Evolutionary conservation across 352 stramenopile genomes (phyloP), one percentile per base, ranked within the genome.

Genomic region (Phytophthora europaea): DNA sequence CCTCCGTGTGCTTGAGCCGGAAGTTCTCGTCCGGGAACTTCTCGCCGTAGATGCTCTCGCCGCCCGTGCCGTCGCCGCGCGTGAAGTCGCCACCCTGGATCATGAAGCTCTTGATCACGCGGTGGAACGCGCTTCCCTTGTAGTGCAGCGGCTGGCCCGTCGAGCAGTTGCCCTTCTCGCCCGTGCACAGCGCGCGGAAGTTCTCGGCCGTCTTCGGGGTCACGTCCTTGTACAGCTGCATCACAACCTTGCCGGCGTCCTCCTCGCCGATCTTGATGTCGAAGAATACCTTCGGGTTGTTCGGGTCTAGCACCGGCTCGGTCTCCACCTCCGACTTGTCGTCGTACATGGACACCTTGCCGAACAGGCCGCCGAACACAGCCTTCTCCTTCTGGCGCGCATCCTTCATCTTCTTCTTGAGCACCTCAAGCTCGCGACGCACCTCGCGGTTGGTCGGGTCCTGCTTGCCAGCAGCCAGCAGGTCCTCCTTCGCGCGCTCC

Each of bases 11-110:
- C 76, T 98, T 99, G 48, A 99, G 82, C n/a, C 85, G 76, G 80
- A 99, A 99, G 87, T 99, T 99, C 82, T 99, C 98, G 82, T 99
- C 98, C 43, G 84, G 87, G 83, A 98, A 98, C 76, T 98, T 98
- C 70, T 98, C 91, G 56, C 94, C 94, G 77, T 96, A 98, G 48
- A 97, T 97, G 75, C 85, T 94, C 55, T 99, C 98, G 59, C 98
- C 98, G 57, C 98, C 98, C 48, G 93, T 98, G 70, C 98, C 98
- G 72, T 99, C 98, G 45, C 93, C 92, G 61, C 91, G 76, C 38
- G 97, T 99, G 76, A 99, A 99, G 81, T 99, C 97, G 22, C 97
- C 96, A 54, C 97, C 98, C 80, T 99, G 94, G 63, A 94, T 90
- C 94, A 98, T 98, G 65, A 98, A 98, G 73, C 90, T 88, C 61